Evolutionary conservation across 2,329 filamentous ascomycete genomes (phyloP).

Genomic region (Elsinoe necatrix): DNA sequence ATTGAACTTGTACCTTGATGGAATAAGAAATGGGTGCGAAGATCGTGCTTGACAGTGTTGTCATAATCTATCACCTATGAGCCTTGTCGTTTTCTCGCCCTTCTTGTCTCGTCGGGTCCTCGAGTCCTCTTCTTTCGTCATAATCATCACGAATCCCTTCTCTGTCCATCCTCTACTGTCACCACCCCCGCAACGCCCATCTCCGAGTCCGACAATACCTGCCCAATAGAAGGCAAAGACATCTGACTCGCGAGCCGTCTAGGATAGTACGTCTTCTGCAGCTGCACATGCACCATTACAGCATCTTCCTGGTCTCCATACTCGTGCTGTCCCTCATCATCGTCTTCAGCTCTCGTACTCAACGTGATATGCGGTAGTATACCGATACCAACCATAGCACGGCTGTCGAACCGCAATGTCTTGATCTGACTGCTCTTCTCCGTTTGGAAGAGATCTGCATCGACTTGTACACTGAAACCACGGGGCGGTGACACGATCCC

Average conservation of each 20-base stretch:
- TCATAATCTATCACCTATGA: neutral
- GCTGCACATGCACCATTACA: neutral
- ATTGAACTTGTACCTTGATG: too few relatives aligned
- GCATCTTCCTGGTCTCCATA: slow-evolving; percentile 5
- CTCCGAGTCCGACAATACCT: neutral
- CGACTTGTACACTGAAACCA: neutral
- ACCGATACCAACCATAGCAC: slow-evolving; percentile 3
- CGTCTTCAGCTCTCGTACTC: slow-evolving; percentile 18
- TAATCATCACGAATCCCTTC: neutral
- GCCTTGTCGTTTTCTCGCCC: neutral
- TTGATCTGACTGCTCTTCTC: neutral
- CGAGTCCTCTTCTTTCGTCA: neutral
- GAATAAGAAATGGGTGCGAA: too few relatives aligned
- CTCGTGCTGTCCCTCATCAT: slow-evolving; percentile 3
- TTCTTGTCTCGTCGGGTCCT: neutral
- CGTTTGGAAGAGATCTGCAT: neutral
- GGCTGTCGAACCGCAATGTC: neutral
- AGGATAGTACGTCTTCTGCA: neutral
- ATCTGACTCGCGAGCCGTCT: neutral
- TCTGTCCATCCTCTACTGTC: neutral
- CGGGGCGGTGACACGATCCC: neutral
- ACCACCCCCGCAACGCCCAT: neutral
- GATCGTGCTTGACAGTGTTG: too few relatives aligned
- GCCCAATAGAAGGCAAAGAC: neutral
- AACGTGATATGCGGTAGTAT: slow-evolving; percentile 5